Evolutionary conservation across 75 land plant genomes (phyloP).

Genomic region (Ceratopteris richardii): DNA sequence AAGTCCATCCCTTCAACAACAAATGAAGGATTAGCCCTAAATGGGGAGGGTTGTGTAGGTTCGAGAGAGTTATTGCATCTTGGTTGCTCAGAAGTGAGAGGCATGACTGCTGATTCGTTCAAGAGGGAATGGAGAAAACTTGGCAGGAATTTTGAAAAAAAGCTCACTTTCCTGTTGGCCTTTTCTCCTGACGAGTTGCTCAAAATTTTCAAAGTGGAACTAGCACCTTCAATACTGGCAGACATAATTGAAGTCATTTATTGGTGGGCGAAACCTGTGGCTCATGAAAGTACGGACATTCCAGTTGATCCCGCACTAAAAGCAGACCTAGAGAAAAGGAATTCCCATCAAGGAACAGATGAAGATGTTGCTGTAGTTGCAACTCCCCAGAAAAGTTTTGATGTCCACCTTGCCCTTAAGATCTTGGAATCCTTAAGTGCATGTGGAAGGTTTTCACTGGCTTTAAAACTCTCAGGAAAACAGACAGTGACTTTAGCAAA

Average conservation of each 20-base stretch:
- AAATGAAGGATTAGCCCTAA: conserved; percentile 1
- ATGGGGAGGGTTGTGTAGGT: no score
- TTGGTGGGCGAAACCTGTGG: not conserved
- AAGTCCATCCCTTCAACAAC: not conserved
- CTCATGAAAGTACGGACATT: not conserved
- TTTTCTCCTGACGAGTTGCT: conserved; percentile 8
- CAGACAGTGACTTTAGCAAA: conserved; percentile 6
- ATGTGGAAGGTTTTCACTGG: conserved; percentile 18
- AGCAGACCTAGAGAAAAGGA: no score
- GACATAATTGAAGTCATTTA: conserved; percentile 6
- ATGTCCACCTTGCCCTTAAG: not conserved
- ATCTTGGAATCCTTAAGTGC: conserved; percentile 16
- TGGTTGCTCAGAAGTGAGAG: not conserved
- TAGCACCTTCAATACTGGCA: conserved; percentile 19
- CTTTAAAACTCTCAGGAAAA: conserved; percentile 12
- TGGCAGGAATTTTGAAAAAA: conserved; percentile 4
- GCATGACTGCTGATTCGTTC: conserved; percentile 13
- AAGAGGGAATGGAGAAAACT: conserved; percentile 20
- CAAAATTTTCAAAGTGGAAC: conserved; percentile 27
- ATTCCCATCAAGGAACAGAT: not conserved
- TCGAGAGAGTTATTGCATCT: no score
- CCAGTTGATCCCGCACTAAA: not conserved
- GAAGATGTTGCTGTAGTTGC: not conserved
- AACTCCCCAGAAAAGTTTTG: not conserved
- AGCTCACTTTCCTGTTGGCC: conserved; percentile 8